Base-by-base conservation (phyloP, 176 grass and related monocot species). In the Coix lacrymajobi region DNA sequence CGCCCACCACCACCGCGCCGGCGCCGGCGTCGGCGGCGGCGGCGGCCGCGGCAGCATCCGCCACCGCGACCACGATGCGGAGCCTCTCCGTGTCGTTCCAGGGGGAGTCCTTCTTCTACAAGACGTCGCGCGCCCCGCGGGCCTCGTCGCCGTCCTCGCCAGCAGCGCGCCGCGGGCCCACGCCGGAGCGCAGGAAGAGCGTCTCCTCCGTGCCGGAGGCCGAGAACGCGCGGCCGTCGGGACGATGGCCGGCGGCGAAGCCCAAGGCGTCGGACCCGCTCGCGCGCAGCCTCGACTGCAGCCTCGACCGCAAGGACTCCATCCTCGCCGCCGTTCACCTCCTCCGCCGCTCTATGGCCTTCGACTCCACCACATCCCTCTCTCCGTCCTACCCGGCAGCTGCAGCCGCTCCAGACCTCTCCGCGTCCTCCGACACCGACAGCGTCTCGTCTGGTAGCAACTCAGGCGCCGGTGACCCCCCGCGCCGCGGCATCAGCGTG, bases 41-140 rank as follows among this genome's bases (percentile, higher is more conserved):
- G 1, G 19, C 83, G 1, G 48, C 71, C 1, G 62, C 77, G 2
- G 26, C 70, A 4, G 76, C 63, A 29, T 32, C 86, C 3, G 79
- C 74, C 6, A 88, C 78, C 24, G 92, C 88, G 32, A 95, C 91
- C 85, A 95, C 89, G 73, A 95, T 92, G 54, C 85, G 93, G 81
- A 99, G 96, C 83, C 87, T 99, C 16, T 96, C 93, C 14, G 93
- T 99, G 75, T 99, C 96, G 24, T 99, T 99, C 76, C 96, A 99
- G 81, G 96, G 96, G 46, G 96, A 87, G 70, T 96, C 96, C 24
- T 99, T 99, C 80, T 99, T 93, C 87, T 95, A 93, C 85, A 87
- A 94, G 80, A 93, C 93, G 57, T 87, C 81, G 62, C 89, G 87
- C 30, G 89, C 90, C 31, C 90, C 88, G 69, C 78, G 86, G 14